Conservation (phyloP, 768 basidiomycete species). For the Hericium alpestre region DNA sequence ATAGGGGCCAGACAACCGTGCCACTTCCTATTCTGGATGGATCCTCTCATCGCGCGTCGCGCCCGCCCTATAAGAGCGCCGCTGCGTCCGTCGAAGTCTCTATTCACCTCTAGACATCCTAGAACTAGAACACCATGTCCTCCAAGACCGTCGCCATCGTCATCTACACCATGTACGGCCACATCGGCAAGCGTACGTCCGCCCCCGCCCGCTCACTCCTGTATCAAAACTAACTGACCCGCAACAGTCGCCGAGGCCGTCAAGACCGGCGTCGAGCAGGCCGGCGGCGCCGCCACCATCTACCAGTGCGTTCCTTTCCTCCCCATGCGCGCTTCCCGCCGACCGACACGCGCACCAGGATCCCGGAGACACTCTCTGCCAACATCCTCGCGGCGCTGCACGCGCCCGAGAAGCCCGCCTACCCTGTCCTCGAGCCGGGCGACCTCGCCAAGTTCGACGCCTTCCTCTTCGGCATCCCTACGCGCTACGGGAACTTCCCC, state of each 20-base stretch:
- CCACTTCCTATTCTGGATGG: too few relatives aligned
- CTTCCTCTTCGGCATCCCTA: conserved; percentile 67
- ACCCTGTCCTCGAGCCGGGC: conserved; percentile 53
- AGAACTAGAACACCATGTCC: conserved; percentile 9
- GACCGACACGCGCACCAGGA: conserved; percentile 27
- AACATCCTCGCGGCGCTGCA: conserved; percentile 61
- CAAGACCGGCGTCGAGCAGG: conserved; percentile 30
- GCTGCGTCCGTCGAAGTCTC: too few relatives aligned
- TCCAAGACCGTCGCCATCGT: conserved; percentile 56
- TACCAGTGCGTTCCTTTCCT: conserved; percentile 30
- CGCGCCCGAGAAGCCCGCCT: conserved; percentile 60
- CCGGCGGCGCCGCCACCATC: conserved; percentile 34
- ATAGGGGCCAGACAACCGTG: too few relatives aligned
- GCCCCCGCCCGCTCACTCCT: neutral
- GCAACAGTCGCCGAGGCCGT: conserved; percentile 50
- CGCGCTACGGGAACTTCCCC: conserved; percentile 73
- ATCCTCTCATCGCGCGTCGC: too few relatives aligned
- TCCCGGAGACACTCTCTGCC: conserved; percentile 67
- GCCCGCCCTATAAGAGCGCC: neutral
- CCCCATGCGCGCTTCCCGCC: neutral
- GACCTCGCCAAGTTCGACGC: conserved; percentile 55
- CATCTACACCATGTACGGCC: conserved; percentile 68
- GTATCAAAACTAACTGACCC: neutral
- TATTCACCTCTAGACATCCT: neutral
- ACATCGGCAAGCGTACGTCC: conserved; percentile 53